Evolutionary conservation across 352 stramenopile genomes (phyloP).

Genomic region (Globisporangium iwayamae): DNA sequence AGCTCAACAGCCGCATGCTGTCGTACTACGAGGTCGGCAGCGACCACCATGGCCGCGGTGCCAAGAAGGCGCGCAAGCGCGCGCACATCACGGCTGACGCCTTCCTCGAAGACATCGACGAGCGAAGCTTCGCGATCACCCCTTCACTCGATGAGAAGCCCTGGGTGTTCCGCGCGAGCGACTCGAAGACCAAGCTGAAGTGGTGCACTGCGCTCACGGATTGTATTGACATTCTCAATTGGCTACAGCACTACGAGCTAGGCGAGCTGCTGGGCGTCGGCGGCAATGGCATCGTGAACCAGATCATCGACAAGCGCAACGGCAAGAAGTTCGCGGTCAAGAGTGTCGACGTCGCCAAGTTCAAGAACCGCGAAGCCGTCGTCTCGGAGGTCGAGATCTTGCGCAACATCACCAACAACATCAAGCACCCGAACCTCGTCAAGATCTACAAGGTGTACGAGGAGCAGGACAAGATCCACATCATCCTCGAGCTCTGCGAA

Average conservation of each 20-base stretch:
- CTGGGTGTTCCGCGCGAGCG: conserved; percentile 54
- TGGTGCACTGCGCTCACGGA: conserved; percentile 68
- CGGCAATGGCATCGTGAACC: conserved; percentile 70
- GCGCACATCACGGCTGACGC: conserved; percentile 63
- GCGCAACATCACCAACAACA: conserved; percentile 78
- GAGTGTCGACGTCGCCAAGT: conserved; percentile 74
- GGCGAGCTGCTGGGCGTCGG: conserved; percentile 63
- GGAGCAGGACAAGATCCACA: conserved; percentile 77
- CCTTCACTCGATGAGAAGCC: conserved; percentile 47
- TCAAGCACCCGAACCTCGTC: conserved; percentile 74
- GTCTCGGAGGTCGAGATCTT: conserved; percentile 78
- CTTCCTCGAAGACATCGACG: conserved; percentile 49
- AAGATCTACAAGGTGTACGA: conserved; percentile 83
- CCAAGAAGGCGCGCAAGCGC: conserved; percentile 34
- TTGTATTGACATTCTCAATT: conserved; percentile 75
- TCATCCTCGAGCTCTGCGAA: conserved; percentile 70
- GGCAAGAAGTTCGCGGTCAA: conserved; percentile 65
- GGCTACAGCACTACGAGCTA: conserved; percentile 69
- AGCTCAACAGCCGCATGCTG: conserved; percentile 68
- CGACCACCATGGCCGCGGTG: conserved; percentile 14
- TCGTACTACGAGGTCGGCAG: conserved; percentile 57
- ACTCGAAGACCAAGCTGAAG: conserved; percentile 46
- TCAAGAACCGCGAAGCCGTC: conserved; percentile 63
- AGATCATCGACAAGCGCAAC: conserved; percentile 54
- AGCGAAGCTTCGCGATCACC: conserved; percentile 46